Conservation (phyloP, 768 basidiomycete genomes). For the Leccinum variicolor region DNA sequence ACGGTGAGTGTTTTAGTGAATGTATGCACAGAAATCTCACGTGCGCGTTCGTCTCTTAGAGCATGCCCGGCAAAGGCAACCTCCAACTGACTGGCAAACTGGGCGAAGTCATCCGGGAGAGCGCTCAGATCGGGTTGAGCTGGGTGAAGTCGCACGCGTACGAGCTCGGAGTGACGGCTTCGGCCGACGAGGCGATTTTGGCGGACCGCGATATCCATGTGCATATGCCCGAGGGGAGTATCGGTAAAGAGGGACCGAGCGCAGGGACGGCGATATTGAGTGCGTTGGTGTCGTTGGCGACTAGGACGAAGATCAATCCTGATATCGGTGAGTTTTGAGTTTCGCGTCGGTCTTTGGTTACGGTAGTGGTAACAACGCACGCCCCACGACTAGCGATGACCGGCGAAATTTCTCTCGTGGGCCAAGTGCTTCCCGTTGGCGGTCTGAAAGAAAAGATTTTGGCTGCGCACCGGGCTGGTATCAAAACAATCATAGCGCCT, state of each 20-base stretch:
- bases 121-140: slow-evolving; percentile 89
- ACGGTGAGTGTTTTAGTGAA: slow-evolving; percentile 51
- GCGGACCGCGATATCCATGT: slow-evolving; percentile 89
- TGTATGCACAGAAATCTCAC: not conserved
- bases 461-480: slow-evolving; percentile 94
- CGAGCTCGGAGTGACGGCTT: slow-evolving; percentile 80
- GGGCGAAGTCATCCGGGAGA: slow-evolving; percentile 96
- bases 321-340: slow-evolving; percentile 69
- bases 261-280: slow-evolving; percentile 93
- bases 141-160: slow-evolving; percentile 92
- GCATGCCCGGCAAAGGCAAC: slow-evolving; percentile 94
- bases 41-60: slow-evolving; percentile 39
- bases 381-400: slow-evolving; percentile 81
- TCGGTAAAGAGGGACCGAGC: slow-evolving; percentile 94
- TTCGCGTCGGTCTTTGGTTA: not conserved
- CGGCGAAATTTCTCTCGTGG: slow-evolving; percentile 94
- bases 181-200: slow-evolving; percentile 71
- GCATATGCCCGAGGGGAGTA: slow-evolving; percentile 94
- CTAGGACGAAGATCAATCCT: slow-evolving; percentile 74
- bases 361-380: not conserved
- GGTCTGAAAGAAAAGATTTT: slow-evolving; percentile 96
- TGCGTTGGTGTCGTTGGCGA: slow-evolving; percentile 90
- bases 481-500: slow-evolving; percentile 87
- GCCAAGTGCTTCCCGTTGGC: slow-evolving; percentile 94
- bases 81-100: slow-evolving; percentile 95